Conservation (phyloP, 148 eudicot genomes). For the Camellia sinensis region DNA sequence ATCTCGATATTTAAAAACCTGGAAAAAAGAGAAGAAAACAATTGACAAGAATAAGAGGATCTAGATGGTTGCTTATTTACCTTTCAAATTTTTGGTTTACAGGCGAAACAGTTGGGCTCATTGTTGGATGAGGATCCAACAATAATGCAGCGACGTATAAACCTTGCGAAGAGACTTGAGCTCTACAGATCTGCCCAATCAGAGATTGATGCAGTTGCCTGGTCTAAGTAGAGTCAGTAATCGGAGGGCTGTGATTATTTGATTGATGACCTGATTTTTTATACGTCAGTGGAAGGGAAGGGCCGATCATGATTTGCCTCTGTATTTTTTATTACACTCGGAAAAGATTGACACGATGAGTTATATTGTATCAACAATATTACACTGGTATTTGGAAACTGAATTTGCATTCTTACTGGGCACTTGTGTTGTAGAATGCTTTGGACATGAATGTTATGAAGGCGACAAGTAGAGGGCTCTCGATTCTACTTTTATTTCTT, state of each 20-base stretch:
- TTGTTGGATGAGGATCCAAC: slow-evolving; percentile 97
- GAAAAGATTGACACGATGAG: neutral
- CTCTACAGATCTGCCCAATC: slow-evolving; percentile 84
- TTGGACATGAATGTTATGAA: no score
- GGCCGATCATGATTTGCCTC: neutral
- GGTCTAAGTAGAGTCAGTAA: slow-evolving; percentile 51
- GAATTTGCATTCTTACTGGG: no score
- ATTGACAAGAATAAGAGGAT: neutral
- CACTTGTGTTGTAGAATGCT: no score
- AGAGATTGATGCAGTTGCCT: slow-evolving; percentile 86
- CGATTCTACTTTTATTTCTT: no score
- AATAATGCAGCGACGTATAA: slow-evolving; percentile 74
- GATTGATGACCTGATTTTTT: neutral
- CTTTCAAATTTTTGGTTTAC: slow-evolving; percentile 19
- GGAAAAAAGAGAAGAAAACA: neutral
- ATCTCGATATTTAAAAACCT: no score
- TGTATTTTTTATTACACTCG: neutral
- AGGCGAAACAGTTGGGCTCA: slow-evolving; percentile 72
- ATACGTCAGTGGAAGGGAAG: neutral
- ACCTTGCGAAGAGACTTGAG: slow-evolving; percentile 80
- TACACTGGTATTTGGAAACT: no score
- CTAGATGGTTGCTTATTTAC: neutral
- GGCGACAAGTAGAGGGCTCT: no score
- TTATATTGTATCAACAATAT: neutral
- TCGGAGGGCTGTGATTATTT: neutral